These are phyloP conservation scores for Lipomyces chichibuensis DNA, from an alignment of 805 yeast genomes.

Conservation along the genomic window DNA sequence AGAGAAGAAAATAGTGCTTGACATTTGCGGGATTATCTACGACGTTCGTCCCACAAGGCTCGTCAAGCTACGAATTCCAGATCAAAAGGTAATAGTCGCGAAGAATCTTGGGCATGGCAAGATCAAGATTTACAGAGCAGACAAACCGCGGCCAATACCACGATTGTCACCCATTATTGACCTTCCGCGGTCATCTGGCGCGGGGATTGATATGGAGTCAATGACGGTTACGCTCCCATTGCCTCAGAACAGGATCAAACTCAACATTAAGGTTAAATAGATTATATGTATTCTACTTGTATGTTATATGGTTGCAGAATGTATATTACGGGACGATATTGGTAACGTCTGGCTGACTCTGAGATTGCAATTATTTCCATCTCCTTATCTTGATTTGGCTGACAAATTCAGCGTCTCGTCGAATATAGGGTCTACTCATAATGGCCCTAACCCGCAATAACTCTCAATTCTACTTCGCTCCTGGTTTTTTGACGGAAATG, in stretches of 20 bases:
- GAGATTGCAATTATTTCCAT: no score
- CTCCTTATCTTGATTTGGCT: no score
- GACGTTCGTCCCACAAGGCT: slow-evolving; percentile 60
- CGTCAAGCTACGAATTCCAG: slow-evolving; percentile 68
- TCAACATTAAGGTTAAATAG: slow-evolving; percentile 5
- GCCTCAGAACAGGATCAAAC: slow-evolving; percentile 9
- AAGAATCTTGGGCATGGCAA: slow-evolving; percentile 56
- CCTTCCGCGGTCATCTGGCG: neutral
- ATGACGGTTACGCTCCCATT: slow-evolving; percentile 6
- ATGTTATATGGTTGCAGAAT: neutral
- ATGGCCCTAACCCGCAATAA: neutral
- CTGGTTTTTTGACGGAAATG: neutral
- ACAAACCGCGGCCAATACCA: slow-evolving; percentile 6
- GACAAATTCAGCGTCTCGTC: no score
- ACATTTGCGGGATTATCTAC: slow-evolving; percentile 66
- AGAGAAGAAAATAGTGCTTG: slow-evolving; percentile 65
- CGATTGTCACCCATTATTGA: neutral
- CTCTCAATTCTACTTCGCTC: neutral
- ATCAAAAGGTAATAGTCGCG: slow-evolving; percentile 64
- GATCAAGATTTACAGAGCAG: slow-evolving; percentile 50
- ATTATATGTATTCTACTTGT: neutral
- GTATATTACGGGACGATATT: no score
- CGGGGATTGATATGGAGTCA: neutral
- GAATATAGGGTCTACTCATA: no score
- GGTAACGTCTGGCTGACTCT: no score